Conservation (phyloP, 352 stramenopile genomes). For the Phytophthora capsici region DNA sequence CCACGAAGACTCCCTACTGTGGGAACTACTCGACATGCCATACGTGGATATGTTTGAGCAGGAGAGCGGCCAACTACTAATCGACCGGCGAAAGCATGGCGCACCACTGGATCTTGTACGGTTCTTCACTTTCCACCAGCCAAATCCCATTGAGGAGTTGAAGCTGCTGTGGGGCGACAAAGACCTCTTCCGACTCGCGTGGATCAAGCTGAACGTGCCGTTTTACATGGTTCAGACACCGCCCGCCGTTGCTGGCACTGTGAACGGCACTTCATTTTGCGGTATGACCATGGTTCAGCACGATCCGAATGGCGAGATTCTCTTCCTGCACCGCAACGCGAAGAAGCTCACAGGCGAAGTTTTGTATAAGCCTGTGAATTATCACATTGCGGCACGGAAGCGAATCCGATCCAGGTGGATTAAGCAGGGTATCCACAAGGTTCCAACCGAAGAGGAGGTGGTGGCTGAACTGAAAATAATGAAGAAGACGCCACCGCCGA, state of each 20-base stretch:
- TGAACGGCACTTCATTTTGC: slow-evolving; percentile 42
- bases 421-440: slow-evolving; percentile 26
- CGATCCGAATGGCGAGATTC: slow-evolving; percentile 34
- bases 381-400: slow-evolving; percentile 28
- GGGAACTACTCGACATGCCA: slow-evolving; percentile 50
- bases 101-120: slow-evolving; percentile 30
- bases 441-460: slow-evolving; percentile 27
- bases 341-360: slow-evolving; percentile 48
- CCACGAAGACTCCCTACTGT: slow-evolving; percentile 53
- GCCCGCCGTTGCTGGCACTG: slow-evolving; percentile 39
- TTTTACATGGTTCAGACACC: slow-evolving; percentile 65
- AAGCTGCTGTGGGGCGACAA: slow-evolving; percentile 63
- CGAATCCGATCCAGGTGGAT: slow-evolving; percentile 25
- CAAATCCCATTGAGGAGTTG: slow-evolving; percentile 43
- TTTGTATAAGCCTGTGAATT: slow-evolving; percentile 30
- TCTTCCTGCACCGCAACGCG: slow-evolving; percentile 64
- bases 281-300: slow-evolving; percentile 45
- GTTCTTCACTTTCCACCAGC: slow-evolving; percentile 51
- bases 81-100: slow-evolving; percentile 22
- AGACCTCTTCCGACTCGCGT: slow-evolving; percentile 66
- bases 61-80: slow-evolving; percentile 29
- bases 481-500: slow-evolving; percentile 24
- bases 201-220: slow-evolving; percentile 47
- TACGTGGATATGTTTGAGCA: slow-evolving; percentile 63
- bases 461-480: slow-evolving; percentile 19